phyloP scores from a whole-genome alignment of 2,329 filamentous ascomycete genomes.

The Calonectria pteridis region DNA sequence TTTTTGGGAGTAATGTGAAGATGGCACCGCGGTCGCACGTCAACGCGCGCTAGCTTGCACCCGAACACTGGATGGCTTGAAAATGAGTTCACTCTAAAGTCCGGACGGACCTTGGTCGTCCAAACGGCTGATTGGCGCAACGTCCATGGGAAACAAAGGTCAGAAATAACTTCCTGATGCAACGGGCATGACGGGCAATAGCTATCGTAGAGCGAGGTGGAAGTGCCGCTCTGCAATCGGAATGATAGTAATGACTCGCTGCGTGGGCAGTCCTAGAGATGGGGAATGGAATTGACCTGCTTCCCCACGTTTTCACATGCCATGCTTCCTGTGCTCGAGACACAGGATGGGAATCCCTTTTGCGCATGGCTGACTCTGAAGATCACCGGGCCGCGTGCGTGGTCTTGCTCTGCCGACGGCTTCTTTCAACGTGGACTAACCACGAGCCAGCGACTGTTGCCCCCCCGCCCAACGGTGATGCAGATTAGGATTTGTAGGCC shows the following conservation, averaged over 20 bases:
- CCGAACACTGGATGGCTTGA: neutral
- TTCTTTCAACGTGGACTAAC: neutral
- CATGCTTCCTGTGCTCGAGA: neutral
- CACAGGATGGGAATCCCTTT: neutral
- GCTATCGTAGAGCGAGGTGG: neutral
- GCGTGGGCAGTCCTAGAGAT: neutral
- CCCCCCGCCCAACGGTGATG: neutral
- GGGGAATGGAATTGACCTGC: neutral
- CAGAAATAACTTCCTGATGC: neutral
- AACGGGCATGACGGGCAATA: neutral
- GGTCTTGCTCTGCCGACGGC: neutral
- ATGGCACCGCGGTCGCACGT: neutral
- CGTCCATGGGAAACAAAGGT: neutral
- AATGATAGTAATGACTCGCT: neutral
- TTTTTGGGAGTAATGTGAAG: neutral
- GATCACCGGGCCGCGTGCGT: neutral
- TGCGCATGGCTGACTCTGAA: neutral
- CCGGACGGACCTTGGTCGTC: neutral
- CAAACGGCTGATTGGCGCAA: neutral
- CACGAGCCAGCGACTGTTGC: neutral
- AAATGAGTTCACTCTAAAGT: neutral
- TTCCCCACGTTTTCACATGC: neutral
- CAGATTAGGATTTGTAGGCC: constrained; percentile 13
- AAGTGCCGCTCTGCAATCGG: neutral
- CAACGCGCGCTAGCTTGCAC: neutral